Conservation (phyloP, 305 asterid species). For the Plantago coronopus region DNA sequence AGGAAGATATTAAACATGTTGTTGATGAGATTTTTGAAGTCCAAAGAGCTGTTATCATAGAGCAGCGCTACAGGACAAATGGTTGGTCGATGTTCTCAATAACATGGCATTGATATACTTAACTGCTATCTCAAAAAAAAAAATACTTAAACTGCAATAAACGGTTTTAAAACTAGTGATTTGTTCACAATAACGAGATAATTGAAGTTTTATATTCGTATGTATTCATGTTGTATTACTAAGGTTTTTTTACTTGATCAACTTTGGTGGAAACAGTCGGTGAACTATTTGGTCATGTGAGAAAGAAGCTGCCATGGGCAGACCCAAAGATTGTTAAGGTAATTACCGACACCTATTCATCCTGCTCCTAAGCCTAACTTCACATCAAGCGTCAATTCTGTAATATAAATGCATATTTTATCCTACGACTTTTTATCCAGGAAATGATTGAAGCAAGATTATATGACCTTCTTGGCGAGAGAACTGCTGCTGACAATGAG, state of each 20-base stretch:
- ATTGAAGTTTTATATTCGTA: background rate
- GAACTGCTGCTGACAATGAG: slow-evolving; percentile 86
- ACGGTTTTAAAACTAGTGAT: too few relatives aligned
- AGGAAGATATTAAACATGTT: slow-evolving; percentile 55
- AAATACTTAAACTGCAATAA: too few relatives aligned
- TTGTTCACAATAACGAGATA: too few relatives aligned
- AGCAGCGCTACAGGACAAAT: slow-evolving; percentile 81
- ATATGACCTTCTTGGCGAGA: slow-evolving; percentile 71
- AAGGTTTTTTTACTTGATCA: slow-evolving; percentile 13
- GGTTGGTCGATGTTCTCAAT: slow-evolving; percentile 45
- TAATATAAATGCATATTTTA: slow-evolving; percentile 10
- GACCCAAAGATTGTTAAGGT: slow-evolving; percentile 88
- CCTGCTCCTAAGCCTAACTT: background rate
- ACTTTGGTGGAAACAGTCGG: slow-evolving; percentile 53
- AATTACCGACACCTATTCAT: slow-evolving; percentile 20
- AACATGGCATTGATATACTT: background rate
- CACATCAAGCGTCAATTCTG: background rate
- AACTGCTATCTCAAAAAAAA: too few relatives aligned
- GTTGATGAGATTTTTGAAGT: slow-evolving; percentile 70
- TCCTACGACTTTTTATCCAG: slow-evolving; percentile 39
- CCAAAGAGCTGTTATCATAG: slow-evolving; percentile 54
- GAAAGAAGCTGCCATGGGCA: slow-evolving; percentile 96
- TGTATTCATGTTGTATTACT: slow-evolving; percentile 6
- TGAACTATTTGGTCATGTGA: slow-evolving; percentile 64
- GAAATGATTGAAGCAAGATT: slow-evolving; percentile 69